These are phyloP conservation scores for Gentiana dahurica DNA, from an alignment of 257 asterid genomes.

Conservation along the genomic window DNA sequence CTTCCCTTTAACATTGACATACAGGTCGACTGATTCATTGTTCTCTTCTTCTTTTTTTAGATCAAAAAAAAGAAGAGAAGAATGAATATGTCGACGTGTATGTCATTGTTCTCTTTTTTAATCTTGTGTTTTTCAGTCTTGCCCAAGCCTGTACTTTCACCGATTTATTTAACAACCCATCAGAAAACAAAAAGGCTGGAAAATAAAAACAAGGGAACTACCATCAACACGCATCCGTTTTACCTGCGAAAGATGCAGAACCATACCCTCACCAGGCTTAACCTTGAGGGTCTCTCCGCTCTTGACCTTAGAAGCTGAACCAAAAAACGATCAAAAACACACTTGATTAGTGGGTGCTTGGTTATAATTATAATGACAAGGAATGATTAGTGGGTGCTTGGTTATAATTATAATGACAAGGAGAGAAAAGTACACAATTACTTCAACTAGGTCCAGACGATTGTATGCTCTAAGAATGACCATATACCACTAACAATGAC, in stretches of 20 bases:
- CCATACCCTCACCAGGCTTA: slow-evolving; percentile 33
- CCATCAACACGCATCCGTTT: not conserved
- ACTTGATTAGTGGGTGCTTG: too few species aligned
- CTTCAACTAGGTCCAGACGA: too few species aligned
- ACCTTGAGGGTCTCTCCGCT: slow-evolving; percentile 47
- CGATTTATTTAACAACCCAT: not conserved
- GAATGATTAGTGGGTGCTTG: too few species aligned
- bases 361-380: too few species aligned
- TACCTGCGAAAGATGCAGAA: slow-evolving; percentile 83
- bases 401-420: too few species aligned
- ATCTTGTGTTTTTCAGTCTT: too few species aligned
- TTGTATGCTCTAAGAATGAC: too few species aligned
- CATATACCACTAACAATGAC: too few species aligned
- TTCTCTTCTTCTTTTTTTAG: slow-evolving; percentile 44
- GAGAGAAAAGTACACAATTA: too few species aligned
- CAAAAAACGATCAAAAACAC: not conserved
- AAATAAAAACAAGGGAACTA: not conserved
- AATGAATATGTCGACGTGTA: too few species aligned
- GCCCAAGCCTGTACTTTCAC: slow-evolving; percentile 30
- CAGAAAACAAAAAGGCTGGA: not conserved
- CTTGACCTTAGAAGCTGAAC: slow-evolving; percentile 56
- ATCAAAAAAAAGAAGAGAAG: slow-evolving; percentile 24
- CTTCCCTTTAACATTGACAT: slow-evolving; percentile 44
- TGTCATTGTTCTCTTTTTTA: too few species aligned
- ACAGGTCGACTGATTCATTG: slow-evolving; percentile 34